phyloP scores from a whole-genome alignment of 305 asterid species.

The Ajuga reptans region DNA sequence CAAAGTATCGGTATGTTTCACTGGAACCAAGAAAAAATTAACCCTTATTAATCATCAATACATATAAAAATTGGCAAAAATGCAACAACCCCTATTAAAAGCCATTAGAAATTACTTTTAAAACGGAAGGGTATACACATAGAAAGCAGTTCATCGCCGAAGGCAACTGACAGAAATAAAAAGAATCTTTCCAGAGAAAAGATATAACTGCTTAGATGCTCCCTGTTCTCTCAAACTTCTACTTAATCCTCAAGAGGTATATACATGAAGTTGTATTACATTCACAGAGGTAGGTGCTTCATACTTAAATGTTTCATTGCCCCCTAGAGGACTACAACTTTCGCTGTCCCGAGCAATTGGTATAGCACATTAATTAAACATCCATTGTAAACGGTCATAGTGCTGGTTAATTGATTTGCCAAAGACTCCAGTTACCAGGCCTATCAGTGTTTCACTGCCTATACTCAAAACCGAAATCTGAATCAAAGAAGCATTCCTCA shows the following conservation, averaged over 20 bases:
- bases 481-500: constrained; percentile 11
- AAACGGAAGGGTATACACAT: not conserved
- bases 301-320: not conserved
- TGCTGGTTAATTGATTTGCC: not conserved
- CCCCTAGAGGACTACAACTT: not conserved
- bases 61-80: not conserved
- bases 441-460: not conserved
- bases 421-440: not conserved
- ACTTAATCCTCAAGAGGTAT: not conserved
- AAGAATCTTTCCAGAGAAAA: not conserved
- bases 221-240: not conserved
- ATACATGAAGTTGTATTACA: not conserved
- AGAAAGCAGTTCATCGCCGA: not conserved
- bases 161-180: not conserved
- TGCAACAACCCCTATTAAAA: not conserved
- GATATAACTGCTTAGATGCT: not conserved
- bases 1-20: constrained; percentile 72
- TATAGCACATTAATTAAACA: not conserved
- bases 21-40: constrained; percentile 32
- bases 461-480: not conserved
- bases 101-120: not conserved
- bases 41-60: not conserved
- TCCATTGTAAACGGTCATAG: not conserved
- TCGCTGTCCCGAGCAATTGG: not conserved
- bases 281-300: not conserved